A percentile compares a stretch with the other conserved stretches of the same genome.
Conservation (phyloP, 208 protist species). For the Crithidia brevicula region DNA sequence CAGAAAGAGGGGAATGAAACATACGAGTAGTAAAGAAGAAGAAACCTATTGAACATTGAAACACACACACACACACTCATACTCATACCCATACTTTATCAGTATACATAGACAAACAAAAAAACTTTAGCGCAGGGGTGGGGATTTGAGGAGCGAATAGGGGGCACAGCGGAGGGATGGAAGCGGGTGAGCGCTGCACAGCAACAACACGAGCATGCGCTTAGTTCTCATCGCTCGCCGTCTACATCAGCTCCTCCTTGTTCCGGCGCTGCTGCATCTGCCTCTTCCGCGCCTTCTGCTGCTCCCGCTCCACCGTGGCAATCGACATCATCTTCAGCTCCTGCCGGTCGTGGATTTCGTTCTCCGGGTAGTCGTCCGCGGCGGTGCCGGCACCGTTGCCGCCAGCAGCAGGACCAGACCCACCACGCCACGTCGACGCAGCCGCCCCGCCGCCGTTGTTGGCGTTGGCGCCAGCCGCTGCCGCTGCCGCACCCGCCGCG, state of each 20-base stretch:
- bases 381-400: neutral
- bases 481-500: neutral
- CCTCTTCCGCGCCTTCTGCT: constrained; percentile 82
- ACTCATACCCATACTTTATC: too few relatives aligned
- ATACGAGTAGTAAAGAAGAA: constrained; percentile 13
- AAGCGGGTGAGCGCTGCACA: too few relatives aligned
- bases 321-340: constrained; percentile 91
- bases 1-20: too few relatives aligned
- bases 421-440: neutral
- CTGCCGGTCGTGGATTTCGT: constrained; percentile 84
- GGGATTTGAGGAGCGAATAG: too few relatives aligned
- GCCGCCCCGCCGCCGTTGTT: neutral
- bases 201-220: neutral
- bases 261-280: constrained; percentile 54
- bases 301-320: constrained; percentile 86
- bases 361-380: constrained; percentile 82
- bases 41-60: constrained; percentile 19
- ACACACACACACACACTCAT: too few relatives aligned
- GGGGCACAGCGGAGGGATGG: too few relatives aligned
- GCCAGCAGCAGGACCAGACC: neutral
- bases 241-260: constrained; percentile 47
- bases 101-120: constrained; percentile 4
- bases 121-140: too few relatives aligned
- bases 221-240: neutral
- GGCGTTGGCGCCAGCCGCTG: neutral